Conservation (phyloP, 371 early-diverging fungal genomes). For the Basidiobolus meristosporus region DNA sequence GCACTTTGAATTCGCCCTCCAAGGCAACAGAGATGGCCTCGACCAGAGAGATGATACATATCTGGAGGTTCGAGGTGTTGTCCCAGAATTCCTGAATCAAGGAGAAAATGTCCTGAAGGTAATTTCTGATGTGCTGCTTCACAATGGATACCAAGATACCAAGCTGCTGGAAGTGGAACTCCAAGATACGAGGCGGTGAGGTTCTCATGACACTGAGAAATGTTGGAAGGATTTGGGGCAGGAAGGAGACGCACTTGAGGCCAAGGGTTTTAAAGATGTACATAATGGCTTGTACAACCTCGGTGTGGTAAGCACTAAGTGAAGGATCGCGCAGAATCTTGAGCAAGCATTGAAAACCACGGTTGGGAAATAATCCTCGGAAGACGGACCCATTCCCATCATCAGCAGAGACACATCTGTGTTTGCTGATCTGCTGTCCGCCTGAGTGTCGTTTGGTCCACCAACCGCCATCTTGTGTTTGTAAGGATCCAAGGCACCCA, state of each 20-base stretch:
- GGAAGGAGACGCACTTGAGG: slow-evolving; percentile 57
- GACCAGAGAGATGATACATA: slow-evolving; percentile 60
- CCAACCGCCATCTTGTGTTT: slow-evolving; percentile 43
- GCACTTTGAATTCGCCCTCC: slow-evolving; percentile 74
- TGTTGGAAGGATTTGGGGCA: slow-evolving; percentile 55
- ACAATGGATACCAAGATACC: slow-evolving; percentile 72
- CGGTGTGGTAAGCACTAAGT: slow-evolving; percentile 61
- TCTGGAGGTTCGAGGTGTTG: slow-evolving; percentile 46
- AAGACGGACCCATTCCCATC: slow-evolving; percentile 56
- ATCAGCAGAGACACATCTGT: slow-evolving; percentile 39
- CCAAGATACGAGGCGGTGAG: slow-evolving; percentile 59
- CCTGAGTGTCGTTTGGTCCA: slow-evolving; percentile 22
- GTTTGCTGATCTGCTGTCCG: slow-evolving; percentile 29
- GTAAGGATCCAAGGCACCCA: slow-evolving; percentile 94
- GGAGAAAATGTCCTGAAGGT: slow-evolving; percentile 59
- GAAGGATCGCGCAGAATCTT: slow-evolving; percentile 74
- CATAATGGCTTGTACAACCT: slow-evolving; percentile 84
- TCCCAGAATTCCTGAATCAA: slow-evolving; percentile 70
- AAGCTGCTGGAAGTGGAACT: slow-evolving; percentile 77
- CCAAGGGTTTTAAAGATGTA: slow-evolving; percentile 83
- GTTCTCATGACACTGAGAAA: slow-evolving; percentile 54
- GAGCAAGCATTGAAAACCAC: slow-evolving; percentile 83
- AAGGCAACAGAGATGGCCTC: slow-evolving; percentile 74
- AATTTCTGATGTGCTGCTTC: slow-evolving; percentile 74
- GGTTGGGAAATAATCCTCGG: slow-evolving; percentile 69